Base-by-base conservation (phyloP, 352 stramenopile genomes). In the Blastocystis hominis region DNA sequence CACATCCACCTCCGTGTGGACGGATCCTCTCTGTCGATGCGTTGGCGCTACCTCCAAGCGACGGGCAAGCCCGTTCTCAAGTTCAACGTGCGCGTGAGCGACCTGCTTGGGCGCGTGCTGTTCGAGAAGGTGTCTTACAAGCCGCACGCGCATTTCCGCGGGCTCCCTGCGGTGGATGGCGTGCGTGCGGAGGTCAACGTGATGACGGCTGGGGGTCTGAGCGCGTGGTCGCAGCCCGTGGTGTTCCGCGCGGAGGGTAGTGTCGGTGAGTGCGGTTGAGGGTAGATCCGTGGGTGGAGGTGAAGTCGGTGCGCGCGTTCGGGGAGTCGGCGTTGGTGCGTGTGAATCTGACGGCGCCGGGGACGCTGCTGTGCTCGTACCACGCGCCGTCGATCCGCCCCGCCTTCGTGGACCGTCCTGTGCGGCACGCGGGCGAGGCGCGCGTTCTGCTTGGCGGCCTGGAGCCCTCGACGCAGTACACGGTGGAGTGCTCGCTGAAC, bases 71-170 rank as follows among this genome's bases (percentile, higher is more conserved):
- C 69, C 4, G 9, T 80, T 6, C 69, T 80, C 7, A 80, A 80
- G 69, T 80, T 61, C 50, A 80, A 15, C 9, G 69, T 80, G 20
- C 69, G 69, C 40, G 69, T 80, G 54, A 61, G 17, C 24, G 68
- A 78, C 50, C 7, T 63, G 44, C 15, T 20, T 2, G 69, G 69
- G 1, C 36, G 42, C 20, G 54, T 80, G 13, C 20, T 80, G 46
- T 80, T 80, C 30, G 69, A 80, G 69, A 80, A 80, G 69, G 47
- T 46, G 9, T n/a, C 69, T 10, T 62, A 62, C 38, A 61, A 63
- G 34, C 44, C 42, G 17, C 40, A 47, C 69, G 36, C 36, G 6
- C 36, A n/a, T 5, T 80, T 80, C 69, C 69, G 36, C 13, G 20
- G 62, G 34, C 42, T 62, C 13, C 13, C 44, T 10, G 4, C 3